A percentile compares a stretch with the other conserved stretches of the same genome.
Conservation (phyloP, 805 yeast species). For the Metschnikowia sp. region DNA sequence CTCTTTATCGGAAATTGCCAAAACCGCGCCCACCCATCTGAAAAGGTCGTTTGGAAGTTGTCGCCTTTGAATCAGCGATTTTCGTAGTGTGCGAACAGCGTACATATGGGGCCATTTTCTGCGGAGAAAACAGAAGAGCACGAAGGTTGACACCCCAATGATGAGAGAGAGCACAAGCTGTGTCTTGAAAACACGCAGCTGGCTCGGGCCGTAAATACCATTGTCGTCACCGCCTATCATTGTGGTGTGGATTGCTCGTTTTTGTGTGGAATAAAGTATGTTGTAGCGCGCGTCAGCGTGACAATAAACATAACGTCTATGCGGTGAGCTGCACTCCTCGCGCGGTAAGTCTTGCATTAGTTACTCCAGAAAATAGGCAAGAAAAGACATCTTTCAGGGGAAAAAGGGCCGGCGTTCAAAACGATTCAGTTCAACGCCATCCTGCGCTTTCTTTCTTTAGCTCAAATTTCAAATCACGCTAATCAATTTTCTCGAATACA, state of each 20-base stretch:
- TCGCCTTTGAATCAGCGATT: conserved; percentile 30
- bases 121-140: conserved; percentile 48
- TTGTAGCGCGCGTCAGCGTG: neutral
- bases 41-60: conserved; percentile 38
- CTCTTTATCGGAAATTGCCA: conserved; percentile 25
- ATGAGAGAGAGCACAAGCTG: conserved; percentile 49
- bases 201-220: conserved; percentile 40
- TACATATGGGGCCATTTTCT: conserved; percentile 56
- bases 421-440: too few relatives aligned
- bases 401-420: too few relatives aligned
- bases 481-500: too few relatives aligned
- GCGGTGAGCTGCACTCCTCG: too few relatives aligned
- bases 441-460: too few relatives aligned
- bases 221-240: conserved; percentile 14
- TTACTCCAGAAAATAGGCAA: too few relatives aligned
- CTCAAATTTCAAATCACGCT: too few relatives aligned
- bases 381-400: too few relatives aligned
- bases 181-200: conserved; percentile 56
- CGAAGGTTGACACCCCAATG: conserved; percentile 45
- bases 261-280: neutral
- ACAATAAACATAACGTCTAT: too few relatives aligned
- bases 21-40: conserved; percentile 25
- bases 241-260: neutral
- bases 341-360: too few relatives aligned
- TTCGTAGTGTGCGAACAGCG: conserved; percentile 51